phyloP scores from a whole-genome alignment of 1,284 basidiomycete species.

The Uromyces viciae-fabae region DNA sequence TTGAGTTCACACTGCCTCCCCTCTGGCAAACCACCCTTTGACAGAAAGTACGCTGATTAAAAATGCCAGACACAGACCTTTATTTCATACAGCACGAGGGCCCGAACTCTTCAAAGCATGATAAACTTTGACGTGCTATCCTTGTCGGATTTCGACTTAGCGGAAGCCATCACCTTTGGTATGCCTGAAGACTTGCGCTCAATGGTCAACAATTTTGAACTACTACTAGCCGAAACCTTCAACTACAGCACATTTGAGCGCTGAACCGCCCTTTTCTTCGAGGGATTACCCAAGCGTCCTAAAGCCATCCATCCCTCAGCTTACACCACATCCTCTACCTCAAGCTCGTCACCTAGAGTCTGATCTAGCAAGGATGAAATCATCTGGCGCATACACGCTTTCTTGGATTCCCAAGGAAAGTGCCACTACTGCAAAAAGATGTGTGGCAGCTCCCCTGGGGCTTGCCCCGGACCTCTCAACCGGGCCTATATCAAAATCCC shows the following conservation, averaged over 20 bases:
- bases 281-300: background rate
- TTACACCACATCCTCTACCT: background rate
- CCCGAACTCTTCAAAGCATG: background rate
- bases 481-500: background rate
- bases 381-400: background rate
- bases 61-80: background rate
- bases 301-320: too few relatives aligned
- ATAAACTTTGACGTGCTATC: background rate
- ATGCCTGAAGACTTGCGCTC: background rate
- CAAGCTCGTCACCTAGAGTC: background rate
- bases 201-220: background rate
- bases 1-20: background rate
- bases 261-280: background rate
- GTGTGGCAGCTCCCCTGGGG: background rate
- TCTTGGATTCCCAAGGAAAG: background rate
- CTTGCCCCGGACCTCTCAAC: background rate
- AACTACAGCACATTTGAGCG: background rate
- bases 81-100: background rate
- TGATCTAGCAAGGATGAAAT: background rate
- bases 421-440: background rate
- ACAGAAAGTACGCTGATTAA: background rate
- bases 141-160: background rate
- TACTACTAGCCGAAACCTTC: background rate
- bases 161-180: background rate
- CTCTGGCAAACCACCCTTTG: background rate